A percentile compares a stretch with the other conserved stretches of the same genome.
Conservation (phyloP, 257 asterid species). For the Solanum sitiens region DNA sequence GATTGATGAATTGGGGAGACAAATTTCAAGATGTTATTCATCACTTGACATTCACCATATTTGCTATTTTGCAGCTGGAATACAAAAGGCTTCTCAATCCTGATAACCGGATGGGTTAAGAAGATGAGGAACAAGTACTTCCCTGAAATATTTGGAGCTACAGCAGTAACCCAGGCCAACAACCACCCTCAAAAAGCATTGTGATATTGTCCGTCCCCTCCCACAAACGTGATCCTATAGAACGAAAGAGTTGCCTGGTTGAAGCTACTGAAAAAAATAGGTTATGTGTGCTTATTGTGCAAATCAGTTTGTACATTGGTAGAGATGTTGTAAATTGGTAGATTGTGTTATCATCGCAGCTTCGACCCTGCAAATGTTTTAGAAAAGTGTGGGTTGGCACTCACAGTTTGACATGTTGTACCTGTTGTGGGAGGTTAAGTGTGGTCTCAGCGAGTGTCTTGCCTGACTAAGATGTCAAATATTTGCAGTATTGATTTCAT, state of each 20-base stretch:
- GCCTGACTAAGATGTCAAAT: not conserved
- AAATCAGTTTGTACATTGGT: not conserved
- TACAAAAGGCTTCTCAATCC: constrained; percentile 40
- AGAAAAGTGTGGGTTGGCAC: not conserved
- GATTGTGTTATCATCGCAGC: not conserved
- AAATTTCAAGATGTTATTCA: not conserved
- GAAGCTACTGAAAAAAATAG: not conserved
- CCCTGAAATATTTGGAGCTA: not conserved
- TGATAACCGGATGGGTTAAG: constrained; percentile 30
- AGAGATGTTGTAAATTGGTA: not conserved
- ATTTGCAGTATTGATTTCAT: not conserved
- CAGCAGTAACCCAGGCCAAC: not conserved
- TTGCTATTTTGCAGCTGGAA: constrained; percentile 42
- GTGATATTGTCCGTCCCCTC: not conserved
- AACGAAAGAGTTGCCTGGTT: not conserved
- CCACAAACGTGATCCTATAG: not conserved
- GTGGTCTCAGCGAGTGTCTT: not conserved
- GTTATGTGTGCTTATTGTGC: not conserved
- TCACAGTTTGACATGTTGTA: not conserved
- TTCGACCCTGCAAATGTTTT: not conserved
- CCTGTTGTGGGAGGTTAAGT: not conserved
- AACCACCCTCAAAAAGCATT: not conserved
- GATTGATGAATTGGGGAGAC: not conserved
- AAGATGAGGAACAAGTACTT: not conserved
- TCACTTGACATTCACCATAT: not conserved